Percentiles rank a stretch among this genome's conserved stretches.
Conservation (phyloP, 1,284 basidiomycete genomes). For the Phellinidium pouzarii region DNA sequence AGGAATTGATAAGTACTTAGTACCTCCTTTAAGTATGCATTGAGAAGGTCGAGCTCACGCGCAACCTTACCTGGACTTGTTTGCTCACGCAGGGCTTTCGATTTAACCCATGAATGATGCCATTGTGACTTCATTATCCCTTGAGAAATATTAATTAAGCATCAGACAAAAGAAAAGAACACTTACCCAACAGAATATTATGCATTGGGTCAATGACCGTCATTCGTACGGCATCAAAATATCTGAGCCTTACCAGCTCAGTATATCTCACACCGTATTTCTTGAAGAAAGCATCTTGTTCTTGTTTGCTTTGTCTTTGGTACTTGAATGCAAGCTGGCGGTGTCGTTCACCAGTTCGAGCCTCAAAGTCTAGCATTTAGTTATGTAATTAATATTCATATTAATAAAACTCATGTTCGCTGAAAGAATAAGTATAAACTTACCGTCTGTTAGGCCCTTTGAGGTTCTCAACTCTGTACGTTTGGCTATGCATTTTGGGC, state of each 20-base stretch:
- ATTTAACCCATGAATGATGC: constrained; percentile 15
- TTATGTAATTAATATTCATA: too few relatives aligned
- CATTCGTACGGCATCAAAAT: constrained; percentile 19
- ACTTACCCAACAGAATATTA: constrained; percentile 19
- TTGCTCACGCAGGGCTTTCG: constrained; percentile 3
- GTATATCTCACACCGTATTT: constrained; percentile 10
- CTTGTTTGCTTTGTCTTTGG: background rate
- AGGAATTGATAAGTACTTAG: too few relatives aligned
- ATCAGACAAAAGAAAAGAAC: background rate
- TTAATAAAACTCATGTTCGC: background rate
- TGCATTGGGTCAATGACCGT: constrained; percentile 21
- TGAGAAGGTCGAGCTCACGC: constrained; percentile 15
- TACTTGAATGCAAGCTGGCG: background rate
- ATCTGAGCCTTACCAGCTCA: constrained; percentile 11
- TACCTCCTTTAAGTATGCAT: constrained; percentile 10
- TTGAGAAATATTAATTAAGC: background rate
- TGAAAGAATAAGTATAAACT: background rate
- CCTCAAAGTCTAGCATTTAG: background rate
- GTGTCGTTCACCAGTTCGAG: background rate
- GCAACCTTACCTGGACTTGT: constrained; percentile 2
- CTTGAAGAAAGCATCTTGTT: background rate
- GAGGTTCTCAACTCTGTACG: background rate
- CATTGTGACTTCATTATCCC: constrained; percentile 14
- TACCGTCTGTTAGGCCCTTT: too few relatives aligned
- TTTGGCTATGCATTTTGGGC: constrained; percentile 6